A percentile compares a stretch with the other conserved stretches of the same genome.
Evolutionary conservation across 1,284 basidiomycete species (phyloP).

Genomic region (Ceratobasidium sp.): DNA sequence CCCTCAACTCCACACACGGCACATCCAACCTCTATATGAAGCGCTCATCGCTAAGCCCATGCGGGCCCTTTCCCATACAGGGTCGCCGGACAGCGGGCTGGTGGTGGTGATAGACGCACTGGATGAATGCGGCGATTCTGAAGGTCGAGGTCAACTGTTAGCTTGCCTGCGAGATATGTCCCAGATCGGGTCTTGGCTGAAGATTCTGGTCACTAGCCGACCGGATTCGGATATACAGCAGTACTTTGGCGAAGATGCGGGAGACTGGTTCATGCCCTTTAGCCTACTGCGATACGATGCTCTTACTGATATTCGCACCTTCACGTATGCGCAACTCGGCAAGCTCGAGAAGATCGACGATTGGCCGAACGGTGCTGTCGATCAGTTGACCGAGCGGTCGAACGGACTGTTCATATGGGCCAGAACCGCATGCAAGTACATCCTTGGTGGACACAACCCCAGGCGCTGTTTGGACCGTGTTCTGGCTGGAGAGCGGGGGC

Average conservation of each 20-base stretch:
- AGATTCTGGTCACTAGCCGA: conserved; percentile 35
- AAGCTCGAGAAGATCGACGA: background rate
- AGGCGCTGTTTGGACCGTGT: background rate
- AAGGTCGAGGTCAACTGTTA: background rate
- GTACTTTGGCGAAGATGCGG: background rate
- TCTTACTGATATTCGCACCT: background rate
- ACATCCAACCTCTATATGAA: conserved; percentile 1
- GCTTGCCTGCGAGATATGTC: background rate
- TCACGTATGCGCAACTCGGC: background rate
- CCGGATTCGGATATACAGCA: background rate
- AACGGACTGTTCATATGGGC: conserved; percentile 33
- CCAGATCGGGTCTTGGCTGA: background rate
- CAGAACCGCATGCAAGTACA: background rate
- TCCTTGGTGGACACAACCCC: background rate
- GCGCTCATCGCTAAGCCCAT: conserved; percentile 10
- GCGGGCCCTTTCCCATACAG: background rate
- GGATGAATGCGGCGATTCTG: conserved; percentile 24
- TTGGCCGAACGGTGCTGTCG: background rate
- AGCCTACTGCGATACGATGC: background rate
- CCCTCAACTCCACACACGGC: background rate
- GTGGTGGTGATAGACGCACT: conserved; percentile 36
- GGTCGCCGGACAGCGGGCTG: background rate
- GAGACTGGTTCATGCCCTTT: no score
- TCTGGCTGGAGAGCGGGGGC: no score
- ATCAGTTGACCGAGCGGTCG: background rate